Evolutionary conservation across 2,329 filamentous ascomycete species (phyloP), one percentile per base, ranked within the genome.

Genomic region (Thermochaetoides dissita): DNA sequence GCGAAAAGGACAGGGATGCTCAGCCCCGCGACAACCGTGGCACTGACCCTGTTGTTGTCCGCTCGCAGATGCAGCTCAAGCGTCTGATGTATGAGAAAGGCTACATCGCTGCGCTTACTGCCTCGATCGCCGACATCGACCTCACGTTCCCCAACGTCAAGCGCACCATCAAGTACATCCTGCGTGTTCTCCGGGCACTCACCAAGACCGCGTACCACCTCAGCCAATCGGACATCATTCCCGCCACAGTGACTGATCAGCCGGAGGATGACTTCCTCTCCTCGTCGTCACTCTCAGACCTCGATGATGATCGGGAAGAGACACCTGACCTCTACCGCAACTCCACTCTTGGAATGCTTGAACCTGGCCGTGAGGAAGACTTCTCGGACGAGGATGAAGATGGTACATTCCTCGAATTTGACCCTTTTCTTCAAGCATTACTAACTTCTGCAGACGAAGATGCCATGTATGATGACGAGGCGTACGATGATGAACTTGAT

Each of bases 41-140:
- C 45, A 34, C 53, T 10, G 56, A 59, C 11, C 59, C 59, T 7
- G 49, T 58, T 3, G 55, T 65, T 36, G 57, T 60, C 24, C 66
- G 69, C 36, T 88, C 87, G 7, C 82, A 88, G 49, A 79, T 82
- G 53, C 87, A 94, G 56, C 74, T 98, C 51, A 81, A 85, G 31
- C 85, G 87, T 51, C 78, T 95, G 46, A 98, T 98, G 91, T 96
- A 94, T 54, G 91, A 98, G 63, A 98, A 96, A 65, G 87, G 93
- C 43, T 94, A 91, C 58, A 80, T 96, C 47, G 76, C 84, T 24
- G 83, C 89, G 38, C 65, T 98, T 45, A 96, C 91, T 2, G 76
- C 80, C 9, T 94, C 93, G 1, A 88, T 98, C 53, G 86, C 91
- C 11, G 93, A 98, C 54, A 82, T 98, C 46, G 91, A 95, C 58